Base-by-base conservation (phyloP, 2,329 filamentous ascomycete species). In the Capronia epimyces region DNA sequence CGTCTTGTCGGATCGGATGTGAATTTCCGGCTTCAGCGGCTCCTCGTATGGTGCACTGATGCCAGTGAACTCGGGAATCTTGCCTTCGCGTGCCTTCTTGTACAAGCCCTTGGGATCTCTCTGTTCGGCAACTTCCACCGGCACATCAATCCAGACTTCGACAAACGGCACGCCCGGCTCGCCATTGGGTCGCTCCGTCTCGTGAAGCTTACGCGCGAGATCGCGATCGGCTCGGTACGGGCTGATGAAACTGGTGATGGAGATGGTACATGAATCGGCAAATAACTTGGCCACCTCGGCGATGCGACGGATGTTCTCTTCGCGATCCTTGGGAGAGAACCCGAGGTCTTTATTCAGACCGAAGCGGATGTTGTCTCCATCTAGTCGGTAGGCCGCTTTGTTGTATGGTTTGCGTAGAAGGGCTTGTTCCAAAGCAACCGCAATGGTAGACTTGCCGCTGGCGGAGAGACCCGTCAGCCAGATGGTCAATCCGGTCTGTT, bases 321-420 rank as follows among this genome's bases (percentile, higher is more conserved):
- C 94, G 63, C 93, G 83, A 75, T 96, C 90, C 66, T 83, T 82
- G 67, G 95, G 91, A 59, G 82, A 86, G 77, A 97, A 98, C 13
- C 91, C 91, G 9, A 98, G 80, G 75, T 97, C 91, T 73, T 94
- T 95, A 82, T 97, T 98, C 61, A 98, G 79, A 13, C 93, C 93
- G 75, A 97, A 96, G 55, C 93, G 91, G 60, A 98, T 86, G 73
- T 98, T 98, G 80, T 98, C 93, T 65, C 91, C 93, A 72, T 98
- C 93, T 24, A 98, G 84, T 46, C 93, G 84, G 80, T 98, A 98
- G 54, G 90, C 87, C 49, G 84, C 76, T 45, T 93, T 75, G 37
- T 84, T 86, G 53, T 60, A 60, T 2, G 60, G 60, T 9, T 88
- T 79, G 69, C 95, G 89, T 49, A 98, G 82, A 27, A 98, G 84